Evolutionary conservation across 1,139 yeast species (phyloP).

Genomic region (Pichia cactophila): DNA sequence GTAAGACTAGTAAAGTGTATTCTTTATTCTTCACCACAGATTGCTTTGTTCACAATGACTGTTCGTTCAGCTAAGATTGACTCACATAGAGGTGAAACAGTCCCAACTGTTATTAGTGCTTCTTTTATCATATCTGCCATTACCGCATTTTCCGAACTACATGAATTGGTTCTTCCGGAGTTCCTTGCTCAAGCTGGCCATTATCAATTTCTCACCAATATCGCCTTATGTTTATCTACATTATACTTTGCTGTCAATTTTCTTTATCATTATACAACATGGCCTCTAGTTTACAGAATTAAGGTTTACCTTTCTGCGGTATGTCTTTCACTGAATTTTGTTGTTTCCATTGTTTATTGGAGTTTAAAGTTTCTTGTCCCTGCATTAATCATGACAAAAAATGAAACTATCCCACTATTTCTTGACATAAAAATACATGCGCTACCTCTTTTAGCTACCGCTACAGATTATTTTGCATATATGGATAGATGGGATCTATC

Average conservation of each 20-base stretch:
- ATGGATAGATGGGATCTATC: slow-evolving; percentile 42
- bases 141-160: slow-evolving; percentile 12
- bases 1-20: too few species aligned
- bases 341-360: slow-evolving; percentile 62
- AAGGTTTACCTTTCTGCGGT: slow-evolving; percentile 42
- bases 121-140: slow-evolving; percentile 3
- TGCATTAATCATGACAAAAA: slow-evolving; percentile 33
- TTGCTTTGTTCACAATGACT: background rate
- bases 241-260: slow-evolving; percentile 36
- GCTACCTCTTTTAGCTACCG: slow-evolving; percentile 46
- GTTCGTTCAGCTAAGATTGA: background rate
- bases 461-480: slow-evolving; percentile 47
- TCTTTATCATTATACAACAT: slow-evolving; percentile 8
- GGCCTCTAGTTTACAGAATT: slow-evolving; percentile 18
- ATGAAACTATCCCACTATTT: slow-evolving; percentile 34
- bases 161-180: slow-evolving; percentile 37
- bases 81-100: background rate
- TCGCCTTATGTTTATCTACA: slow-evolving; percentile 44
- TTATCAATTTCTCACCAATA: slow-evolving; percentile 61
- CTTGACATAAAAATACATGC: slow-evolving; percentile 54
- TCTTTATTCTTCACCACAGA: background rate
- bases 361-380: slow-evolving; percentile 47
- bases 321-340: slow-evolving; percentile 48
- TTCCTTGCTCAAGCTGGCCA: slow-evolving; percentile 50
- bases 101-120: background rate